Conservation (phyloP, 257 asterid species). For the Ilex asprella region DNA sequence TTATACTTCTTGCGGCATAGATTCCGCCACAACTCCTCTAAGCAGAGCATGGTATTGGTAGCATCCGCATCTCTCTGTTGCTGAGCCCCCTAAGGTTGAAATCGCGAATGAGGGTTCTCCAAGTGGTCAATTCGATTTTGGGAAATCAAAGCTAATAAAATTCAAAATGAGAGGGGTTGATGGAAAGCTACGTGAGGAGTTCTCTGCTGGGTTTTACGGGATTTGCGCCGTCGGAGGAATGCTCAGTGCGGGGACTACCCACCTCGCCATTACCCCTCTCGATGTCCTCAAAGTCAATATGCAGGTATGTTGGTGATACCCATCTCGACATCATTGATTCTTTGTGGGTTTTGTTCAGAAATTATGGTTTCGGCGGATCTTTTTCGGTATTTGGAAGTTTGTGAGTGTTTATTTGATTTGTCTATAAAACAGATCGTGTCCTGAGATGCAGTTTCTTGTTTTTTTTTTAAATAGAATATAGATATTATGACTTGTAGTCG, state of each 20-base stretch:
- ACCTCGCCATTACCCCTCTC: slow-evolving; percentile 70
- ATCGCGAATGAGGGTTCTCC: background rate
- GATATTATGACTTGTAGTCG: no score
- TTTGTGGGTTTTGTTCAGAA: no score
- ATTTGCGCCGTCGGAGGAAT: slow-evolving; percentile 57
- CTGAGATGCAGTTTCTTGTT: no score
- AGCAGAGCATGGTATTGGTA: no score
- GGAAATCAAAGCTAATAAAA: background rate
- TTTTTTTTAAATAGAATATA: no score
- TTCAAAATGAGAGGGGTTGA: background rate
- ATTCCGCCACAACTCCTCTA: no score
- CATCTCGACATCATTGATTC: background rate
- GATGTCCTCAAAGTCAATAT: slow-evolving; percentile 73
- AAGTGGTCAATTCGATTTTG: background rate
- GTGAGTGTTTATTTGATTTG: no score
- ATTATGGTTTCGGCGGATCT: no score
- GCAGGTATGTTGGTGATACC: slow-evolving; percentile 34
- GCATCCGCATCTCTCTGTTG: background rate
- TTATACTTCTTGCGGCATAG: no score
- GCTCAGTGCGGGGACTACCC: slow-evolving; percentile 70
- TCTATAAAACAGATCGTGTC: no score
- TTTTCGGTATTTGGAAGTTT: no score
- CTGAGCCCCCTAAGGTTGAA: background rate
- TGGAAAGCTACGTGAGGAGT: slow-evolving; percentile 28
- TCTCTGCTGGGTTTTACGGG: slow-evolving; percentile 49